A percentile compares a stretch with the other conserved stretches of the same genome.
Evolutionary conservation across 306 rosid genomes (phyloP).

Genomic region (Nissolia schottii): DNA sequence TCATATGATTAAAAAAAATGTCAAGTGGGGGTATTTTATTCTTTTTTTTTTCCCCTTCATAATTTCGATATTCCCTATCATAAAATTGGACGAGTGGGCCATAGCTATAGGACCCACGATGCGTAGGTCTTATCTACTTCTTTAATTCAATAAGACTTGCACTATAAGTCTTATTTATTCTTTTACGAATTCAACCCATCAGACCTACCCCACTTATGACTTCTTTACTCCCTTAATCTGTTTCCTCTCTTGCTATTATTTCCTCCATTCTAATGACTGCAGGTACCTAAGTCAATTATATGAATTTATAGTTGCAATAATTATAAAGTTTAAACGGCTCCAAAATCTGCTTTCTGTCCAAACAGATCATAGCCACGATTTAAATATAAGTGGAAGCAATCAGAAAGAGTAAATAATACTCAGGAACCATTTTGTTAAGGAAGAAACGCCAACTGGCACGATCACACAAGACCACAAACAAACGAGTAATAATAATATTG

Average conservation of each 20-base stretch:
- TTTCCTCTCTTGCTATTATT: background rate
- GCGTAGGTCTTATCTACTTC: background rate
- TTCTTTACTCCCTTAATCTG: background rate
- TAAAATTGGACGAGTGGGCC: background rate
- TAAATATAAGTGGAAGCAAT: background rate
- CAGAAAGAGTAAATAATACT: constrained; percentile 10
- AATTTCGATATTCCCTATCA: background rate
- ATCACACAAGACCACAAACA: constrained; percentile 5
- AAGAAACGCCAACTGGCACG: constrained; percentile 29
- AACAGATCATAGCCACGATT: background rate
- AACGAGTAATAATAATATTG: no score
- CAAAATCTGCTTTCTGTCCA: background rate
- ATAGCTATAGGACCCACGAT: background rate
- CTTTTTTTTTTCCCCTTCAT: background rate
- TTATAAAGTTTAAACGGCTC: constrained; percentile 17
- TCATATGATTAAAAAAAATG: no score
- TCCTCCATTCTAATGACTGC: background rate
- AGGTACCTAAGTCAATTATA: constrained; percentile 12
- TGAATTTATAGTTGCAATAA: constrained; percentile 9
- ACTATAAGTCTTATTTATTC: background rate
- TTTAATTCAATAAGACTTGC: background rate
- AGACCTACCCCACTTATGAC: constrained; percentile 1
- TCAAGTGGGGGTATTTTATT: background rate
- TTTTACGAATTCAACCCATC: constrained; percentile 5
- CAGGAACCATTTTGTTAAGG: constrained; percentile 8